Base-by-base conservation (phyloP, 1,284 basidiomycete species). In the Ceratobasidium sp. region DNA sequence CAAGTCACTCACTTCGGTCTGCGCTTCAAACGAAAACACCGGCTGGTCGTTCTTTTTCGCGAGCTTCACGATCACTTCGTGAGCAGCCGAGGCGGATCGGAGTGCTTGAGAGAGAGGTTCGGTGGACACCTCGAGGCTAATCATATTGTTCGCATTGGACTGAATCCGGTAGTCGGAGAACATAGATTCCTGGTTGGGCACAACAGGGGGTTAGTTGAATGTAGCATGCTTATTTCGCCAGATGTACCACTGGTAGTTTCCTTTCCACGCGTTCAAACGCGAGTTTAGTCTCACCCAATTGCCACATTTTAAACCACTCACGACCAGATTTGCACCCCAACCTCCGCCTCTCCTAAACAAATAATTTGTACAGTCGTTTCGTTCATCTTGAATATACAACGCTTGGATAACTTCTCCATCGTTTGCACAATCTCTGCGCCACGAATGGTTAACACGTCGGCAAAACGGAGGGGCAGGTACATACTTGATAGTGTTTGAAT, bases 261-360 rank as follows among this genome's bases (percentile, higher is more conserved):
- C 80, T 82, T 58, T 36, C 8, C 6, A 21, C 18, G 42, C 28
- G 21, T 49, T 42, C 23, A 33, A 16, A 21, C 2, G 12, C 51
- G 12, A 59, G 60, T 18, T 38, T 23, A n/a, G 67, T 42, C 16
- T 16, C 33, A 38, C n/a, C 36, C 8, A 18, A 33, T 36, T 14
- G 49, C 18, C 40, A 40, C 48, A 12, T 30, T 25, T 38, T 18
- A 12, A 42, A 56, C 18, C 25, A 87, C 92, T 80, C 77, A 95
- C 94, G 92, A 94, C 94, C 94, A 96, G 59, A 95, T 92, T 79
- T 95, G 92, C 7, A 94, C 90, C 2, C 94, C 92, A 7, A 92
- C 92, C 75, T 92, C 91, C 48, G 86, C 85, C 75, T 94, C 92
- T 72, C 85, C 87, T 56, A 89, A 88, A 82, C 92, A 94, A 72